These are phyloP conservation scores for Epithele typhae DNA, from an alignment of 768 basidiomycete species.

Conservation along the genomic window DNA sequence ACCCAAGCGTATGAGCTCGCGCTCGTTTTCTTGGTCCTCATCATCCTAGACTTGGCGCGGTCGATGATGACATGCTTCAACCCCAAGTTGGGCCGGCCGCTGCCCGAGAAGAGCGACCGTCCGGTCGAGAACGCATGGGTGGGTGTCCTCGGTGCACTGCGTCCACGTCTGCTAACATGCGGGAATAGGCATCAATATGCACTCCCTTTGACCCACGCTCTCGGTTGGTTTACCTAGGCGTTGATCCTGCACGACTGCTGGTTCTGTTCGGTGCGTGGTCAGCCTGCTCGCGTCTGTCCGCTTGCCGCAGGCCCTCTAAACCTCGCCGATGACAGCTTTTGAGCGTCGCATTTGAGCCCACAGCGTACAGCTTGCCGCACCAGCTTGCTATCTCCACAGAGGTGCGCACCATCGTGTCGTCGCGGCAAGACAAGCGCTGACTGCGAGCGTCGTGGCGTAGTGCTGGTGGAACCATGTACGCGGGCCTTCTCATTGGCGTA, in stretches of 20 bases:
- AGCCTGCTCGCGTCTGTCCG: background rate
- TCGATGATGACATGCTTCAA: conserved; percentile 79
- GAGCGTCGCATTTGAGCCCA: conserved; percentile 83
- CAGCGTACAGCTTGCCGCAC: conserved; percentile 85
- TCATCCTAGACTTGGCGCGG: conserved; percentile 74
- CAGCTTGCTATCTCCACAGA: conserved; percentile 86
- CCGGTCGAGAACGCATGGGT: conserved; percentile 67
- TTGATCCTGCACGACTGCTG: conserved; percentile 88
- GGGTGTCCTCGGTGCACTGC: conserved; percentile 12
- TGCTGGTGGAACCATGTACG: conserved; percentile 94
- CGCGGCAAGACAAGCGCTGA: conserved; percentile 10
- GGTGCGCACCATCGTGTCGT: conserved; percentile 42
- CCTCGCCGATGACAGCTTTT: conserved; percentile 51
- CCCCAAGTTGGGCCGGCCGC: conserved; percentile 59
- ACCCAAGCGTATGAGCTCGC: conserved; percentile 82
- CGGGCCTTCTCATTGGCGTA: conserved; percentile 11
- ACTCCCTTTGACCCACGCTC: conserved; percentile 82
- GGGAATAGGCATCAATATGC: conserved; percentile 66
- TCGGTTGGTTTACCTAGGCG: conserved; percentile 92
- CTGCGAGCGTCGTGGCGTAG: conserved; percentile 31
- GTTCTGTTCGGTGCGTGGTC: conserved; percentile 78
- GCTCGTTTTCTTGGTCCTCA: conserved; percentile 81
- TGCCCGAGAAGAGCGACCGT: conserved; percentile 74
- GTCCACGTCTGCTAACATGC: conserved; percentile 1
- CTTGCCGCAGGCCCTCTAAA: background rate